Base-by-base conservation (phyloP, 2,329 filamentous ascomycete genomes). In the Exophiala dermatitidis region DNA sequence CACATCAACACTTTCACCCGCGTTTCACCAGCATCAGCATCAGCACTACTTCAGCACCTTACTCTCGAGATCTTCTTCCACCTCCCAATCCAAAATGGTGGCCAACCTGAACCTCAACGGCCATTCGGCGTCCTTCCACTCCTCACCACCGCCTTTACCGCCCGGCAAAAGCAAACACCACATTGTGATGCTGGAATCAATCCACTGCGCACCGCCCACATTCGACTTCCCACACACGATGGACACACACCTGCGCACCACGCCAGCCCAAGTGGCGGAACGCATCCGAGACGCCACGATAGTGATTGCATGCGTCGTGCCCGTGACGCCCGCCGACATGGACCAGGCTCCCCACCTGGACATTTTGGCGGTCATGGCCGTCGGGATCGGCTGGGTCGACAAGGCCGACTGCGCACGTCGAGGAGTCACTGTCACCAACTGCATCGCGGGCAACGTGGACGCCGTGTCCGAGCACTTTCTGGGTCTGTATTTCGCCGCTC, bases 381-480 rank as follows among this genome's bases (percentile, higher is more conserved):
- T 73, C 4, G 76, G 76, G 41, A 72, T 70, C 48, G 73, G 76
- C 61, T 70, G 69, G 53, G 65, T 78, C 31, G 73, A 77, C 60
- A 68, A 74, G 34, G 64, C 67, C 3, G 72, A 72, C 44, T 73
- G 70, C 53, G 66, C 66, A 37, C 65, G 67, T 48, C 67, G 72
- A 10, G 72, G 72, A 32, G 69, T 78, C 48, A 67, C 68, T 9
- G 69, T 78, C 36, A 70, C 68, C 46, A 76, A 76, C 47, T 73
- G 70, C 42, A 73, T 74, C 2, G 68, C 65, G n/a, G 71, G 74
- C 26, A 77, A 77, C 49, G 68, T 75, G 43, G 70, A 75, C 44
- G 65, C 72, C 42, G 75, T 77, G 6, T 69, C 69, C 31, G 76
- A 78, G 61, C 76, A 78, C 67, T 75, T 75, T 7, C 69, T 78